These are phyloP conservation scores for Cryptococcus amylolentus DNA, from an alignment of 1,284 basidiomycete genomes.

Conservation along the genomic window DNA sequence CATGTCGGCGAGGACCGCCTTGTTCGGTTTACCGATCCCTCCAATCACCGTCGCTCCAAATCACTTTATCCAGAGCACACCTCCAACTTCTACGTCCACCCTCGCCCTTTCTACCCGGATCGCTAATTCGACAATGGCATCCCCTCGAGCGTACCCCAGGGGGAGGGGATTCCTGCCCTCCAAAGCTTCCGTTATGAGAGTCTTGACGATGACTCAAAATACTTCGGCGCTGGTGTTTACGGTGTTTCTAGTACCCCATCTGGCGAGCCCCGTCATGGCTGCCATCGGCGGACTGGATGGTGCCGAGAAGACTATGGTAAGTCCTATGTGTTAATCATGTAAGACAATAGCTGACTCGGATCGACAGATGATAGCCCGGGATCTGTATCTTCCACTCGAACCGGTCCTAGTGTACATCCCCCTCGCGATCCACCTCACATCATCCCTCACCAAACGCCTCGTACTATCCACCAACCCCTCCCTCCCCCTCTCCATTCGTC, in stretches of 20 bases:
- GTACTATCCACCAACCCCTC: constrained; percentile 6
- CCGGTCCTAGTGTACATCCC: constrained; percentile 35
- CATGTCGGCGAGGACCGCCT: no score
- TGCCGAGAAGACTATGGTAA: constrained; percentile 41
- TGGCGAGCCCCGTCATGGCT: constrained; percentile 41
- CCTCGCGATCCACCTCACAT: constrained; percentile 31
- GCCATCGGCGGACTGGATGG: constrained; percentile 29
- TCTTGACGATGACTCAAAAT: constrained; percentile 43
- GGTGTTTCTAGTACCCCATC: constrained; percentile 40
- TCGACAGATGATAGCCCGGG: constrained; percentile 37
- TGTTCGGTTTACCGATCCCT: not conserved
- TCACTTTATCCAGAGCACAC: not conserved
- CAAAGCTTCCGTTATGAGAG: constrained; percentile 22
- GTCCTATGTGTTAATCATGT: constrained; percentile 4
- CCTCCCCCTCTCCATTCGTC: constrained; percentile 20
- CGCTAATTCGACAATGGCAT: no score
- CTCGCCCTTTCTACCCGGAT: no score
- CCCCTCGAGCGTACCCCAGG: no score
- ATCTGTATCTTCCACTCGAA: constrained; percentile 42
- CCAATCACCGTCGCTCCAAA: not conserved
- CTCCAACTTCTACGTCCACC: no score
- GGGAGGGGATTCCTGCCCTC: not conserved
- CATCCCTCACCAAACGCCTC: constrained; percentile 27
- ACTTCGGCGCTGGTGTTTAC: constrained; percentile 41
- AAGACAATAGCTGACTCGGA: not conserved